Evolutionary conservation across 2,329 filamentous ascomycete genomes (phyloP).

Genomic region (Fonsecaea pedrosoi): DNA sequence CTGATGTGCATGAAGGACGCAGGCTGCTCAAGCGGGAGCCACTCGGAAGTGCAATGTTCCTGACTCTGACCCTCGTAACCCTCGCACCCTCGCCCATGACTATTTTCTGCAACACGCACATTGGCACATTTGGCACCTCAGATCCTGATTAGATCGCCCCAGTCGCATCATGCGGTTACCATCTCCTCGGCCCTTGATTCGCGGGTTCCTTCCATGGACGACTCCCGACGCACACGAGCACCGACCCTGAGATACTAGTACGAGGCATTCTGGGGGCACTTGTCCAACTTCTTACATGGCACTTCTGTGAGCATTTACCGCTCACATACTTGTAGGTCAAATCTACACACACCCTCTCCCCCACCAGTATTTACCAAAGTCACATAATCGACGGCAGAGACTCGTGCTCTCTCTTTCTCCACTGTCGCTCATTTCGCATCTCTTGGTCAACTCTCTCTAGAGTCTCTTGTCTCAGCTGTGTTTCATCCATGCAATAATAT

Average conservation of each 20-base stretch:
- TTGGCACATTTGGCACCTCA: background rate
- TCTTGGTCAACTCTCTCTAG: slow-evolving; percentile 6
- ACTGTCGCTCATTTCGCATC: slow-evolving; percentile 20
- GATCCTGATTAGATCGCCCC: slow-evolving; percentile 13
- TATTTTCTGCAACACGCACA: slow-evolving; percentile 10
- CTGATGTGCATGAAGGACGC: no score
- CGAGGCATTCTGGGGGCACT: background rate
- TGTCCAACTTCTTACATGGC: slow-evolving; percentile 12
- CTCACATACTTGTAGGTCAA: background rate
- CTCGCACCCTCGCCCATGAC: background rate
- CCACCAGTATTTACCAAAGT: background rate
- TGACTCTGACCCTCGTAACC: background rate
- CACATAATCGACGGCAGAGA: background rate
- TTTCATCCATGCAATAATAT: slow-evolving; percentile 27
- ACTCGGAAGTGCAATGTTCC: slow-evolving; percentile 17
- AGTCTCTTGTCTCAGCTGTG: slow-evolving; percentile 23
- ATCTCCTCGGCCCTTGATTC: slow-evolving; percentile 16
- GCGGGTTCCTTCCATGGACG: slow-evolving; percentile 21
- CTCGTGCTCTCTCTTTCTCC: slow-evolving; percentile 4
- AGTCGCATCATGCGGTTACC: slow-evolving; percentile 8
- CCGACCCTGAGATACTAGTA: background rate
- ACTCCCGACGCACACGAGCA: slow-evolving; percentile 21
- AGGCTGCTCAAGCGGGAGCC: background rate
- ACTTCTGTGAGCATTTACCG: background rate
- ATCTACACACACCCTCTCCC: background rate